These are phyloP conservation scores for Grosmannia serpens DNA, from an alignment of 2,329 filamentous ascomycete genomes.

Conservation along the genomic window DNA sequence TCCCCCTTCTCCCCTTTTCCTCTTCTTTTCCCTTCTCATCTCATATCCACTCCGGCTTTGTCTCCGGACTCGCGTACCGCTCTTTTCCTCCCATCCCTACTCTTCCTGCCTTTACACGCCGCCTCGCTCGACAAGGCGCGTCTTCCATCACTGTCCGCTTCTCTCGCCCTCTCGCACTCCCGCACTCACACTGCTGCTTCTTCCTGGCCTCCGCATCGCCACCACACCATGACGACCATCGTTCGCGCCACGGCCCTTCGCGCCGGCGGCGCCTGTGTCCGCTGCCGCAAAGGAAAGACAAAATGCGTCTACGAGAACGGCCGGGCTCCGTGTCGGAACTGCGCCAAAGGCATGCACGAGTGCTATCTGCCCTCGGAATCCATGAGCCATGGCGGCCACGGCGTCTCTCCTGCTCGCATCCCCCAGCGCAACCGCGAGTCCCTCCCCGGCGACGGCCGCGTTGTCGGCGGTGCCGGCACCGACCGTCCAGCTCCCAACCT, in stretches of 20 bases:
- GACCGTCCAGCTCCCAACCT: slow-evolving; percentile 33
- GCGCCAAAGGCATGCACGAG: slow-evolving; percentile 52
- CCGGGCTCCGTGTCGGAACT: slow-evolving; percentile 51
- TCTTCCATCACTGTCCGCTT: not conserved
- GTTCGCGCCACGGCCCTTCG: slow-evolving; percentile 48
- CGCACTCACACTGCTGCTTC: not conserved
- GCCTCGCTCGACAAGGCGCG: not conserved
- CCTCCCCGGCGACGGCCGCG: slow-evolving; percentile 37
- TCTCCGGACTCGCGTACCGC: not conserved
- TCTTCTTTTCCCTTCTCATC: not conserved
- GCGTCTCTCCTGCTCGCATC: slow-evolving; percentile 43
- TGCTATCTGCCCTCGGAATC: slow-evolving; percentile 51
- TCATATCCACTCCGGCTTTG: not conserved
- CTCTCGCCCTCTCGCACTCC: not conserved
- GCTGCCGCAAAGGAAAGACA: slow-evolving; percentile 53
- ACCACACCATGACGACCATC: slow-evolving; percentile 29
- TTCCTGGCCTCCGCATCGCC: no score
- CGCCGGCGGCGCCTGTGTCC: slow-evolving; percentile 49
- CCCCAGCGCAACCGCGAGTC: slow-evolving; percentile 42
- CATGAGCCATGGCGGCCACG: slow-evolving; percentile 44
- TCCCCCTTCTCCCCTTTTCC: not conserved
- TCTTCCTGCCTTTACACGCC: not conserved
- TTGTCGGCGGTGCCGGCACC: slow-evolving; percentile 29
- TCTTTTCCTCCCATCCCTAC: not conserved
- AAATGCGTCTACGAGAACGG: slow-evolving; percentile 54